Conservation (phyloP, 2,329 filamentous ascomycete species). For the Neodidymelliopsis sp. region DNA sequence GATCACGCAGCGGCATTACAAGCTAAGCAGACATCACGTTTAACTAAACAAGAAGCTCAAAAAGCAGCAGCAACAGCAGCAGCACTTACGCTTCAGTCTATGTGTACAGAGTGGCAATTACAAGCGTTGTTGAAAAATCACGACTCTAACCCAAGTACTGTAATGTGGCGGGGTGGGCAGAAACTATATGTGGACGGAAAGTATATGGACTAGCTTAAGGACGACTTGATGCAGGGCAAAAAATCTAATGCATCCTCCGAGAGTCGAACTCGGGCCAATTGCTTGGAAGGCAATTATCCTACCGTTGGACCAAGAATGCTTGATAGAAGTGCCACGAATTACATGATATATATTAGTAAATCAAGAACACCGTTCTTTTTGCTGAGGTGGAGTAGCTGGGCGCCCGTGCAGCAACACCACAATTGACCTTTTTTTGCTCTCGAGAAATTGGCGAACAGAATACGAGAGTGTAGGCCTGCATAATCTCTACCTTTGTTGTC, state of each 20-base stretch:
- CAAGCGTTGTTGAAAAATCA: conserved; percentile 8
- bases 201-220: neutral
- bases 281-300: conserved; percentile 23
- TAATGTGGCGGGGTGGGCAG: conserved; percentile 7
- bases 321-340: too few relatives aligned
- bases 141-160: conserved; percentile 17
- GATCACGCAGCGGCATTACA: neutral
- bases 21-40: conserved; percentile 11
- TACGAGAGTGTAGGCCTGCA: too few relatives aligned
- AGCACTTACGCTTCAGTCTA: conserved; percentile 10
- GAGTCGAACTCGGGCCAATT: conserved; percentile 22
- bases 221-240: too few relatives aligned
- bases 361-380: conserved; percentile 5
- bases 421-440: conserved; percentile 15
- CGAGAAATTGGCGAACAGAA: too few relatives aligned
- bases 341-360: too few relatives aligned
- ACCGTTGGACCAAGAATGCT: conserved; percentile 21
- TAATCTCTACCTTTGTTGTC: too few relatives aligned
- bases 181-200: neutral
- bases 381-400: neutral
- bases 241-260: too few relatives aligned
- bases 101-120: conserved; percentile 20
- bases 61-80: conserved; percentile 19
- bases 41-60: conserved; percentile 21
- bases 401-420: neutral